A percentile compares a stretch with the other conserved stretches of the same genome.
These are phyloP conservation scores for Xylogone sp. DNA, from an alignment of 2,329 filamentous ascomycete genomes.

Conservation along the genomic window DNA sequence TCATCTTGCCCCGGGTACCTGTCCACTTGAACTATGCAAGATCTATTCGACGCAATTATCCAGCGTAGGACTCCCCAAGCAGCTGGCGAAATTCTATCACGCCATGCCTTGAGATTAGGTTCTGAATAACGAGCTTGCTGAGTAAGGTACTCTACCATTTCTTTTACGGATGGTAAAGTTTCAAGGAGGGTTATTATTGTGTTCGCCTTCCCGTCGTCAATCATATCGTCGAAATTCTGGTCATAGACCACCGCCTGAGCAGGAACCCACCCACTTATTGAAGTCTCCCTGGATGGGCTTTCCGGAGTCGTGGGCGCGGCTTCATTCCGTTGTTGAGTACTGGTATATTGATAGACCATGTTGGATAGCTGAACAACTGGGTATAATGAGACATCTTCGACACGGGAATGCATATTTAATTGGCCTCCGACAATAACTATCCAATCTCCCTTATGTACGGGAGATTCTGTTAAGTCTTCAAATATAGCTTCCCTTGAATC, in stretches of 20 bases:
- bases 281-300: conserved; percentile 20
- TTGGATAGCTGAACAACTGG: conserved; percentile 21
- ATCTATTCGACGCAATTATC: conserved; percentile 87
- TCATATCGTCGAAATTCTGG: conserved; percentile 54
- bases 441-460: conserved; percentile 25
- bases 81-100: conserved; percentile 57
- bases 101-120: conserved; percentile 45
- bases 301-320: conserved; percentile 8
- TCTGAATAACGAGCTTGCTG: conserved; percentile 18
- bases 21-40: conserved; percentile 77
- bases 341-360: not conserved
- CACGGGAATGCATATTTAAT: conserved; percentile 13
- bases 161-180: conserved; percentile 55
- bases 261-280: conserved; percentile 18
- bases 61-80: conserved; percentile 70
- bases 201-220: conserved; percentile 39
- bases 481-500: conserved; percentile 18
- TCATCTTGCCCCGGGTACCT: conserved; percentile 25
- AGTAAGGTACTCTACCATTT: conserved; percentile 51
- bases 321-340: not conserved
- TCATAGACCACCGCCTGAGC: conserved; percentile 38
- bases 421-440: conserved; percentile 12
- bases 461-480: conserved; percentile 6
- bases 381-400: conserved; percentile 20
- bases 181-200: conserved; percentile 50